phyloP scores from a whole-genome alignment of 2,329 filamentous ascomycete species.

The Aaosphaeria arxii region DNA sequence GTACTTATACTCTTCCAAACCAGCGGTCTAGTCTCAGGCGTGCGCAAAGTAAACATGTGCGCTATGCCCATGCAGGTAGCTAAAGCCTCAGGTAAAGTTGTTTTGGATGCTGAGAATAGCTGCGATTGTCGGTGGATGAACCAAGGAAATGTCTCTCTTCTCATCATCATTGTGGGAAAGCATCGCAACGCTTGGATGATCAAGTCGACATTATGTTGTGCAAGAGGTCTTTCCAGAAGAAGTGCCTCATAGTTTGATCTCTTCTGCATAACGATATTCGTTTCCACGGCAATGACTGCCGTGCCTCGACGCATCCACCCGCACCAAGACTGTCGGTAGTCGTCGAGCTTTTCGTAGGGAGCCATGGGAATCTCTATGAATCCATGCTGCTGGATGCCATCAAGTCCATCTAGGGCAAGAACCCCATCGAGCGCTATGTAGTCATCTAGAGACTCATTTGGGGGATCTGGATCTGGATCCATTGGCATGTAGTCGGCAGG shows the following conservation, averaged over 20 bases:
- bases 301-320: neutral
- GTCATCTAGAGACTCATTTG: no score
- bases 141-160: neutral
- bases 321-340: neutral
- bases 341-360: neutral
- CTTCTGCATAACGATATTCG: neutral
- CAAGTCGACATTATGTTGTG: neutral
- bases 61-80: neutral
- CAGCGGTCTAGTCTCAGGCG: neutral
- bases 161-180: neutral
- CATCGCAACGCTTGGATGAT: neutral
- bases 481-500: no score
- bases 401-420: no score
- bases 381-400: no score
- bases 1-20: neutral
- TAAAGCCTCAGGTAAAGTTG: neutral
- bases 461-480: no score
- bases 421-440: no score
- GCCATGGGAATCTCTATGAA: neutral
- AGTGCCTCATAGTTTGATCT: neutral
- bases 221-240: neutral
- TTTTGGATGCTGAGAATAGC: neutral
- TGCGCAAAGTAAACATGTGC: neutral
- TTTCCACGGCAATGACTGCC: neutral
- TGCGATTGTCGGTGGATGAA: neutral